phyloP scores from a whole-genome alignment of 2,329 filamentous ascomycete species.

The Teratosphaeria nubilosa region DNA sequence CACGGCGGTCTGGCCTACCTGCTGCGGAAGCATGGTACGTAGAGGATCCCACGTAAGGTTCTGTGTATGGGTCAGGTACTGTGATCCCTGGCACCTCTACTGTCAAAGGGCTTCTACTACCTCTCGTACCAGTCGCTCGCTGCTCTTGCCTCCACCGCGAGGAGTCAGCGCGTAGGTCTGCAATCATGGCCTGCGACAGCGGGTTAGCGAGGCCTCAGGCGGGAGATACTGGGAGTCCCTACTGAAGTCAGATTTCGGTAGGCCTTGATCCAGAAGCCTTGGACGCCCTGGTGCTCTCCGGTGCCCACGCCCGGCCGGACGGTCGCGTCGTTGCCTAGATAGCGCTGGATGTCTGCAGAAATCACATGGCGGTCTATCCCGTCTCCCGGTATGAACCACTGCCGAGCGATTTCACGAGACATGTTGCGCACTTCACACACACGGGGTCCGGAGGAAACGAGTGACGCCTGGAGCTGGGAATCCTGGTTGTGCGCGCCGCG shows the following conservation, averaged over 20 bases:
- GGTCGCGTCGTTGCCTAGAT: slow-evolving; percentile 41
- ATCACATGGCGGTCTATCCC: slow-evolving; percentile 44
- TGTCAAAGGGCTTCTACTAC: slow-evolving; percentile 34
- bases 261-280: slow-evolving; percentile 42
- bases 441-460: neutral
- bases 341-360: slow-evolving; percentile 43
- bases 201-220: slow-evolving; percentile 3
- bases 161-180: slow-evolving; percentile 39
- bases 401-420: slow-evolving; percentile 28
- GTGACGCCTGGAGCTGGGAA: neutral
- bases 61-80: slow-evolving; percentile 24
- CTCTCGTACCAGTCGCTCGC: slow-evolving; percentile 30
- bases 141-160: slow-evolving; percentile 34
- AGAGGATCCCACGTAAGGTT: slow-evolving; percentile 22
- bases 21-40: slow-evolving; percentile 36
- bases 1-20: slow-evolving; percentile 31
- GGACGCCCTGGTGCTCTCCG: slow-evolving; percentile 36
- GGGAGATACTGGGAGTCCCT: slow-evolving; percentile 13
- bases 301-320: slow-evolving; percentile 38
- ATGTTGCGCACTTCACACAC: slow-evolving; percentile 10
- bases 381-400: slow-evolving; percentile 42
- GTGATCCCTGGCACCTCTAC: slow-evolving; percentile 32
- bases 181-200: slow-evolving; percentile 37
- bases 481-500: neutral
- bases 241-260: slow-evolving; percentile 42